Conservation (phyloP, 2,329 filamentous ascomycete species). For the Botrytis deweyae region DNA sequence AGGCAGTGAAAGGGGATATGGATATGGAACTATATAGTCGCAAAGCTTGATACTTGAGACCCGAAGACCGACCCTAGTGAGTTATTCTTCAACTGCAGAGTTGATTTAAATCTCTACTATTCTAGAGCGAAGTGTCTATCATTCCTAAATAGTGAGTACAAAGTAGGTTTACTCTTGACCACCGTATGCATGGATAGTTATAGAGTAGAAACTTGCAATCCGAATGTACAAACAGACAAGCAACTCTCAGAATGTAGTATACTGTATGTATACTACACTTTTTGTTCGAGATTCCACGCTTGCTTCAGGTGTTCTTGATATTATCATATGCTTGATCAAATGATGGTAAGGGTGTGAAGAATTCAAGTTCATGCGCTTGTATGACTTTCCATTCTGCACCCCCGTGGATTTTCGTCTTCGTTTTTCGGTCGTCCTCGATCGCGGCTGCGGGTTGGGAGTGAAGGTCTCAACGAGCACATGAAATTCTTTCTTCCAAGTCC, state of each 20-base stretch:
- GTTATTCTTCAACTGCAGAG: too few relatives aligned
- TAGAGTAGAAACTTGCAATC: too few relatives aligned
- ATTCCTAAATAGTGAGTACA: not conserved
- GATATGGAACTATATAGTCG: not conserved
- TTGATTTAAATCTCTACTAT: too few relatives aligned
- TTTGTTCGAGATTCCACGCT: not conserved
- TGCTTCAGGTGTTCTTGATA: not conserved
- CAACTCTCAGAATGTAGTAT: not conserved
- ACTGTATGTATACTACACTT: not conserved
- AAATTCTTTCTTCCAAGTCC: not conserved
- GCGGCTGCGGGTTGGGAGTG: too few relatives aligned
- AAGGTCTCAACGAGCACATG: not conserved
- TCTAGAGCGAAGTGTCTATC: not conserved
- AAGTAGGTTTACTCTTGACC: not conserved
- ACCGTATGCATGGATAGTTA: not conserved
- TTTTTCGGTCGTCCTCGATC: not conserved
- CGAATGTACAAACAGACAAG: not conserved
- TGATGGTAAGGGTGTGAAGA: not conserved
- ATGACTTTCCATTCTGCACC: not conserved
- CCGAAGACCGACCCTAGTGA: too few relatives aligned
- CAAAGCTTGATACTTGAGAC: not conserved
- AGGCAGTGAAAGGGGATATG: not conserved
- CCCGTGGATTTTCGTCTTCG: not conserved
- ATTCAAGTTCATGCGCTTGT: not conserved
- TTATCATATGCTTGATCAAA: fast-evolving